Evolutionary conservation across 768 basidiomycete genomes (phyloP).

Genomic region (Baorangia bicolor): DNA sequence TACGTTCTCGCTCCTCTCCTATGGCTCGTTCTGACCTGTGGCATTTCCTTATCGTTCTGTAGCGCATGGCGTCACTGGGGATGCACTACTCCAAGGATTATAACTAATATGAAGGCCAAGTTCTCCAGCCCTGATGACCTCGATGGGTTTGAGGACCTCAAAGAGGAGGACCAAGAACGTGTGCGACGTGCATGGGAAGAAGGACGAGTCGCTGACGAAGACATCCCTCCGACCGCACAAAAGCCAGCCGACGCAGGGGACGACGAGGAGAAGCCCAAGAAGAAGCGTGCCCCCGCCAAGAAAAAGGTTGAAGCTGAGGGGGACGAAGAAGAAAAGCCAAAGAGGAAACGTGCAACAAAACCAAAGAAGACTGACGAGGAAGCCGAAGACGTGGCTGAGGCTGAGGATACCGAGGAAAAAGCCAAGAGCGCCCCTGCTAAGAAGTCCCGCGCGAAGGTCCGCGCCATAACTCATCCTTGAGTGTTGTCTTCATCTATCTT

Average conservation of each 20-base stretch:
- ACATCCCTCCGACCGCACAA: slow-evolving; percentile 72
- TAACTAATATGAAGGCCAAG: slow-evolving; percentile 66
- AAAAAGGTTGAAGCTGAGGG: slow-evolving; percentile 35
- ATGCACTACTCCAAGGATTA: slow-evolving; percentile 67
- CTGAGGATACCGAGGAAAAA: slow-evolving; percentile 26
- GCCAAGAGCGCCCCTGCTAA: slow-evolving; percentile 34
- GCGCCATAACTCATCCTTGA: slow-evolving; percentile 13
- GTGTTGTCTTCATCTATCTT: slow-evolving; percentile 13
- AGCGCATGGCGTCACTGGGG: slow-evolving; percentile 93
- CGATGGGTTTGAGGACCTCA: slow-evolving; percentile 82
- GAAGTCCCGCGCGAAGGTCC: slow-evolving; percentile 39
- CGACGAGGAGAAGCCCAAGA: slow-evolving; percentile 56
- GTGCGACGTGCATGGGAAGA: slow-evolving; percentile 71
- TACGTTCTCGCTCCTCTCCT: slow-evolving; percentile 33
- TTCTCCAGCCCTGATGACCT: slow-evolving; percentile 63
- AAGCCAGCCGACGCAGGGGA: slow-evolving; percentile 53
- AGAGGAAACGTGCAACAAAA: slow-evolving; percentile 33
- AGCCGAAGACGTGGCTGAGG: slow-evolving; percentile 35
- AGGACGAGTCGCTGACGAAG: slow-evolving; percentile 79
- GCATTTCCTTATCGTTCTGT: background rate
- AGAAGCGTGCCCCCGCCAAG: slow-evolving; percentile 41
- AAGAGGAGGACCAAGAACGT: slow-evolving; percentile 65
- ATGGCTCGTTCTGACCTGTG: background rate
- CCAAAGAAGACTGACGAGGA: slow-evolving; percentile 36
- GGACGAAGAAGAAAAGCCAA: slow-evolving; percentile 39